A percentile compares a stretch with the other conserved stretches of the same genome.
Conservation (phyloP, 805 yeast species). For the Wickerhamomyces chaumierensis region DNA sequence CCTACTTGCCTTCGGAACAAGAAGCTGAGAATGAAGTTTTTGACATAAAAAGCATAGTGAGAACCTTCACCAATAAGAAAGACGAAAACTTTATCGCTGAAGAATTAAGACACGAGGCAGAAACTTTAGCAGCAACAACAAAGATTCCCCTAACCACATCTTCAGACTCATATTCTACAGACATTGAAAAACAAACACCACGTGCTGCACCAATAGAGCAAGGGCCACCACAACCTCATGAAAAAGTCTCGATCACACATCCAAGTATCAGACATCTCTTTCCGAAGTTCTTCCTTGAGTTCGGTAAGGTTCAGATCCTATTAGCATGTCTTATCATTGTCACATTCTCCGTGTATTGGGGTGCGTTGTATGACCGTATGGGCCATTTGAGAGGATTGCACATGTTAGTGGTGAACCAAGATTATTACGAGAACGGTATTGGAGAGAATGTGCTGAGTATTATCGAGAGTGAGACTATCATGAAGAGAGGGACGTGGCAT, state of each 20-base stretch:
- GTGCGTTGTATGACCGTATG: conserved; percentile 22
- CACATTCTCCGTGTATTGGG: conserved; percentile 26
- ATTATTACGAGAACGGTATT: conserved; percentile 25
- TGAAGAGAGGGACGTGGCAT: conserved; percentile 35
- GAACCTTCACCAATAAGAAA: too few relatives aligned
- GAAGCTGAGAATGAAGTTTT: too few relatives aligned
- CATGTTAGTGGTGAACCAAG: conserved; percentile 24
- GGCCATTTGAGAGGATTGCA: conserved; percentile 16
- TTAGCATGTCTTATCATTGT: conserved; percentile 27
- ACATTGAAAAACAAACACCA: too few relatives aligned
- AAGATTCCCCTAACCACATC: too few relatives aligned
- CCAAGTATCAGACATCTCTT: not conserved
- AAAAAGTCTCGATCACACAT: conserved; percentile 1
- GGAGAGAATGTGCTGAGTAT: conserved; percentile 20
- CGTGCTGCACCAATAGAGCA: too few relatives aligned
- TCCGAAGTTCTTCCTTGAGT: not conserved
- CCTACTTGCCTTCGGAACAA: too few relatives aligned
- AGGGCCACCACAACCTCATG: not conserved
- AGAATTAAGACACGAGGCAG: too few relatives aligned
- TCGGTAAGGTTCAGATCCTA: conserved; percentile 9
- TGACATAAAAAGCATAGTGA: too few relatives aligned
- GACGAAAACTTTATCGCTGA: too few relatives aligned
- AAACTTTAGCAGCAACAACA: too few relatives aligned
- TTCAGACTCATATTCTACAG: too few relatives aligned
- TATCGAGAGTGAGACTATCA: conserved; percentile 29